Percentiles rank a stretch among this genome's conserved stretches.
phyloP scores from a whole-genome alignment of 306 rosid species.

The Acacia crassicarpa region DNA sequence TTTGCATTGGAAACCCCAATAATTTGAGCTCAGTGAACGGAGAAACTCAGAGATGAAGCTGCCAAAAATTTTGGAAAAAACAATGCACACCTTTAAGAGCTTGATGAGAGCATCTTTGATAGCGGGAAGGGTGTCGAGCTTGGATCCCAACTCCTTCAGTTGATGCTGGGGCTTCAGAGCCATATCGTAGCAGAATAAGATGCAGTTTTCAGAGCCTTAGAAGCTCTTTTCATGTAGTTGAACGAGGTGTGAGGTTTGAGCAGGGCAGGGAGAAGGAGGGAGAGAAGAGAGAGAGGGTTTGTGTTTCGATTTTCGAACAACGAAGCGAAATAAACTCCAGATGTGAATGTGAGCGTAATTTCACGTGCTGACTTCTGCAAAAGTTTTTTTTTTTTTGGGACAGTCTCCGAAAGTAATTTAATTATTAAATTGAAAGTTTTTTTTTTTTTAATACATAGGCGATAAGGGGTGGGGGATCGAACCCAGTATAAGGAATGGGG shows the following conservation, averaged over 20 bases:
- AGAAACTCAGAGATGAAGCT: constrained; percentile 10
- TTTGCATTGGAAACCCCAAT: background rate
- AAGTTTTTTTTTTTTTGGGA: background rate
- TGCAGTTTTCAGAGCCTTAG: constrained; percentile 36
- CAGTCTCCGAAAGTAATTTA: background rate
- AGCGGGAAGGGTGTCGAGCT: constrained; percentile 68
- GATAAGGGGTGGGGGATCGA: too few relatives aligned
- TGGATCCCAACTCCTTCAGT: constrained; percentile 97
- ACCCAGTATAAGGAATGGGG: too few relatives aligned
- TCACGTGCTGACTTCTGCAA: background rate
- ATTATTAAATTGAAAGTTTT: too few relatives aligned
- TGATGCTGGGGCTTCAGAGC: constrained; percentile 66
- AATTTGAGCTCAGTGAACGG: background rate
- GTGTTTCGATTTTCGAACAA: constrained; percentile 47
- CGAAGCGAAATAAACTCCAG: constrained; percentile 37
- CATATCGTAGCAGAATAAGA: constrained; percentile 47
- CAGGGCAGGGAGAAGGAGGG: background rate
- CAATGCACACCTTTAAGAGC: constrained; percentile 72
- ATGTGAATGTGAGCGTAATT: background rate
- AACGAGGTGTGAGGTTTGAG: constrained; percentile 5
- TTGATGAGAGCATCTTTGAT: constrained; percentile 85
- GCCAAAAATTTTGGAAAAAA: constrained; percentile 21
- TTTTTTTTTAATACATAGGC: too few relatives aligned
- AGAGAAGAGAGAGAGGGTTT: constrained; percentile 34
- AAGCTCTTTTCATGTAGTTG: constrained; percentile 46